Base-by-base conservation (phyloP, 164 flowering plant genomes). In the Litsea cubeba region DNA sequence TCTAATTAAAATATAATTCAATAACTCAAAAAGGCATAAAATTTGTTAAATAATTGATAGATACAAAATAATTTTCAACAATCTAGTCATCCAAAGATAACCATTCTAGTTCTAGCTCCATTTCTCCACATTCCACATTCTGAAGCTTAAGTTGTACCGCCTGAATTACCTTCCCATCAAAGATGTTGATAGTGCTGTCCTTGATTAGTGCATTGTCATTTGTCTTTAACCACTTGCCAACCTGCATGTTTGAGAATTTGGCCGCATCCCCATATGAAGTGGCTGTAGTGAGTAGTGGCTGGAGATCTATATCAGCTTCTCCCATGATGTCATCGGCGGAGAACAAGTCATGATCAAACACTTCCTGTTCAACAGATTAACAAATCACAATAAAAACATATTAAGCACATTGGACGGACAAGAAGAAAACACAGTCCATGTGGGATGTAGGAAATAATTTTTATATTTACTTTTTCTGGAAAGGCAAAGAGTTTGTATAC, bases 321-420 rank as follows among this genome's bases (percentile, higher is more conserved):
- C 99, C 99, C 99, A 95, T 93, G 72, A 93, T 93, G 84, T 95
- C 99, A 75, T 95, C 99, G 3, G 96, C 91, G 10, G 98, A 91
- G 79, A 95, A 93, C 28, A 86, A 89, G 83, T 95, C 99, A 32
- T 95, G 75, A 79, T 95, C 98, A 78, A 68, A 95, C 60, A 95
- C 98, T 78, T 84, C 77, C 82, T 82, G 85, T 28, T 25, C 8
- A 35, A 49, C 3, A 57, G 8, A 1, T 66, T 32, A 66, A 35
- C 28, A 66, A 15, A 26, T 32, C 28, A 12, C 10, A 3, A 2
- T 1, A 2, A 23, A 63, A 63, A 63, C 60, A 54, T 54, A 54
- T 54, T 20, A 54, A 14, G 60, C 17, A 54, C 20, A 54, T 54
- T 3, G 4, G 12, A 15, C 12, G 1, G 60, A 54, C 17, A 17